These are phyloP conservation scores for Paracoccidioides lutzii DNA, from an alignment of 2,329 filamentous ascomycete species.

Conservation along the genomic window DNA sequence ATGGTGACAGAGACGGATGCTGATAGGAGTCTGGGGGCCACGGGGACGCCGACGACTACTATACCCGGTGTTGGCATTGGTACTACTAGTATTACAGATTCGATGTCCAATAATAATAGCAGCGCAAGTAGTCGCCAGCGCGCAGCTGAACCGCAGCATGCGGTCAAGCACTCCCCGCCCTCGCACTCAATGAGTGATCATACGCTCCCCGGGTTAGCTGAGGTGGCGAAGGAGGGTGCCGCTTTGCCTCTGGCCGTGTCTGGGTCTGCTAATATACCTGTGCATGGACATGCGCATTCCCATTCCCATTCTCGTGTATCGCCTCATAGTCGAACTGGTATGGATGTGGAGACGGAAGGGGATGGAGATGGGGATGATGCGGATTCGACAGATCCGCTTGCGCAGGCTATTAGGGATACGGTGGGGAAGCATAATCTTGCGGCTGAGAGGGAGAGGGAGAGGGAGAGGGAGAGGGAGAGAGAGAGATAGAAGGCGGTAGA, in stretches of 20 bases:
- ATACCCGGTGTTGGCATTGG: neutral
- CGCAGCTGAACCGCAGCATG: slow-evolving; percentile 14
- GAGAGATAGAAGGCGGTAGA: slow-evolving; percentile 2
- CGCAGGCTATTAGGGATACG: slow-evolving; percentile 32
- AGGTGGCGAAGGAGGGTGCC: neutral
- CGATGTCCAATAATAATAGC: no score
- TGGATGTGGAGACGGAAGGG: slow-evolving; percentile 15
- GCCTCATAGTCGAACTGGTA: slow-evolving; percentile 11
- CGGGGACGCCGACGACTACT: neutral
- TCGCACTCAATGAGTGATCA: slow-evolving; percentile 13
- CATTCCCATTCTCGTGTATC: neutral
- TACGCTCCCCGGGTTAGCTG: neutral
- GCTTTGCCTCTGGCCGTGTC: no score
- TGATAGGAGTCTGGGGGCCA: neutral
- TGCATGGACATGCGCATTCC: slow-evolving; percentile 11
- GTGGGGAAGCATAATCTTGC: slow-evolving; percentile 23
- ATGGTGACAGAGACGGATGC: neutral
- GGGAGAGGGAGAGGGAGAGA: neutral
- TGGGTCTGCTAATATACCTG: neutral
- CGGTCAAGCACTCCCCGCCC: slow-evolving; percentile 17
- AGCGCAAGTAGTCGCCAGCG: slow-evolving; percentile 5
- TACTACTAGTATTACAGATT: neutral
- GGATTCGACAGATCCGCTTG: slow-evolving; percentile 28
- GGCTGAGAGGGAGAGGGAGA: neutral
- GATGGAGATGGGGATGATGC: slow-evolving; percentile 17